phyloP scores from a whole-genome alignment of 2,329 filamentous ascomycete species.

The Penicillium corylophilum region DNA sequence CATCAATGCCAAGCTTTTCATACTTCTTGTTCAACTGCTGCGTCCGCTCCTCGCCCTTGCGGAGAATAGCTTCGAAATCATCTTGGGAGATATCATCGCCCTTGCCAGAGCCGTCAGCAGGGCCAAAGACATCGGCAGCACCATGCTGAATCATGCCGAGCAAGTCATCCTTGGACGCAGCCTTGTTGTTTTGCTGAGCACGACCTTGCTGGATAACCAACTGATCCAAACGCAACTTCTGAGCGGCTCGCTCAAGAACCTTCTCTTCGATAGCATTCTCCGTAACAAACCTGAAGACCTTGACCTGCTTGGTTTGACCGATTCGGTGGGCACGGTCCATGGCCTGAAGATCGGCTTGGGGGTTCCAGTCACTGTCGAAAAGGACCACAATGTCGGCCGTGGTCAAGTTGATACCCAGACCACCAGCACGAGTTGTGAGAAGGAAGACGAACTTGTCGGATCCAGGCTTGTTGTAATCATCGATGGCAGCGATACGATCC shows the following conservation, averaged over 20 bases:
- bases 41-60: constrained; percentile 83
- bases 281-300: constrained; percentile 94
- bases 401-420: constrained; percentile 94
- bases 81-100: constrained; percentile 69
- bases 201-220: constrained; percentile 97
- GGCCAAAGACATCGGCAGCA: constrained; percentile 88
- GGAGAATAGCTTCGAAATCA: constrained; percentile 85
- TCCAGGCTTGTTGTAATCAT: constrained; percentile 94
- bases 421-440: constrained; percentile 91
- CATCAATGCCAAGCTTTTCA: constrained; percentile 94
- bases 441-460: constrained; percentile 98
- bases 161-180: constrained; percentile 92
- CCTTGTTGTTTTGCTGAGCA: constrained; percentile 84
- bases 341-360: constrained; percentile 94
- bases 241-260: constrained; percentile 90
- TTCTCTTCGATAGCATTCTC: constrained; percentile 99
- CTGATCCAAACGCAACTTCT: constrained; percentile 94
- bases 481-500: constrained; percentile 94
- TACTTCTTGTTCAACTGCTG: constrained; percentile 90
- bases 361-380: constrained; percentile 98
- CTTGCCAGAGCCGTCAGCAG: constrained; percentile 64
- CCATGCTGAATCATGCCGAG: constrained; percentile 98
- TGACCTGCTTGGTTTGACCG: constrained; percentile 95
- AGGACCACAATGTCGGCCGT: constrained; percentile 92
- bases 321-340: constrained; percentile 99